Conservation (phyloP, 1,284 basidiomycete genomes). For the Trametes polyzona region DNA sequence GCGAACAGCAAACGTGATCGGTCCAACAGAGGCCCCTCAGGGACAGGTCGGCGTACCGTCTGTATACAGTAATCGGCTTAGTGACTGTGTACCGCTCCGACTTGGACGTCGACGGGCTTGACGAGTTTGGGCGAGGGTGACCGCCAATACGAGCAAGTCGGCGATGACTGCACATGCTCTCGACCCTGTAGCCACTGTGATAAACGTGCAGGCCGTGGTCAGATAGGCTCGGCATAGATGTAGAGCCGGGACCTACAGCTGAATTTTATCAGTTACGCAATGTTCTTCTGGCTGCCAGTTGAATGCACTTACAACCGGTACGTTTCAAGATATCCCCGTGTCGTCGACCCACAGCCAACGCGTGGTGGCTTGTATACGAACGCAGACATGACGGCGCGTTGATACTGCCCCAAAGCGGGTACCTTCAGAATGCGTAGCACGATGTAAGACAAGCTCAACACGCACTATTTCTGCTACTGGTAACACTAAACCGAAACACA, state of each 20-base stretch:
- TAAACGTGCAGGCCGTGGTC: too few species aligned
- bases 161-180: background rate
- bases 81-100: background rate
- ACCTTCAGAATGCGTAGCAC: background rate
- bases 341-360: background rate
- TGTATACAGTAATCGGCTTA: background rate
- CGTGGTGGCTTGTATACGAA: background rate
- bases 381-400: background rate
- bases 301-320: background rate
- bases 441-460: too few species aligned
- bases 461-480: background rate
- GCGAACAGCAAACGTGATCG: background rate
- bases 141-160: constrained; percentile 6
- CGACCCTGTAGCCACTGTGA: background rate
- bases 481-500: background rate
- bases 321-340: too few species aligned
- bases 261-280: too few species aligned
- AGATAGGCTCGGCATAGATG: too few species aligned
- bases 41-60: background rate
- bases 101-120: background rate
- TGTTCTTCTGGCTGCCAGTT: background rate
- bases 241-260: too few species aligned
- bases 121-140: constrained; percentile 3
- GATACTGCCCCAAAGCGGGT: background rate
- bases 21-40: too few species aligned